Base-by-base conservation (phyloP, 352 stramenopile genomes). In the Phytophthora aleatoria region DNA sequence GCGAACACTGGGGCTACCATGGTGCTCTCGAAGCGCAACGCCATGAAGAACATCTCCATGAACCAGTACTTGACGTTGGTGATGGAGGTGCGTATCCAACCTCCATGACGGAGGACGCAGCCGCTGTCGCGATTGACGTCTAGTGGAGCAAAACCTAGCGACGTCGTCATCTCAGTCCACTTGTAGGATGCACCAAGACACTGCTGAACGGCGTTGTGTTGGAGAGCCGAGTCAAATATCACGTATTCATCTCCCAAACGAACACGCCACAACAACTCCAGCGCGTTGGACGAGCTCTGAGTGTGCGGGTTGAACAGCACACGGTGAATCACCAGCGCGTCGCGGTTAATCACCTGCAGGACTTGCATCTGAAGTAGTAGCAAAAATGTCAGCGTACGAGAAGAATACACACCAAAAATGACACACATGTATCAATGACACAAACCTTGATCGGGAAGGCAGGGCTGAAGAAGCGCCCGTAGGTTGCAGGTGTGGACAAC, bases 31-130 rank as follows among this genome's bases (percentile, higher is more conserved):
- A 80, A 90, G 3, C 79, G 74, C 30, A 88, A 67, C 28, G 79
- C 73, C 58, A 89, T 78, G 56, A 85, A 87, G 33, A 87, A 81
- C 51, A 90, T 76, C 51, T 90, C 81, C 47, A 76, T 73, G 44
- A 77, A 62, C 81, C 81, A 90, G 26, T 80, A 83, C 48, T 76
- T 53, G 9, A 78, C 65, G 15, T 69, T 80, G n/a, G 74, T 73
- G 9, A 75, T 64, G 1, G 69, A 65, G 20, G 76, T 67, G 26
- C 75, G 75, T 16, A 87, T 49, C 56, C 71, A 85, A n/a, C 81
- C 81, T 31, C 76, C 81, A 54, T 81, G 79, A 28, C 78, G 74
- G 31, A 85, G 80, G 1, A 71, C 51, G 52, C 79, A 88, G 13
- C 79, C 77, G 10, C 20, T 63, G 41, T 49, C 50, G 35, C 28